Conservation (phyloP, 345 rosid species). For the Gossypium sturtianum region DNA sequence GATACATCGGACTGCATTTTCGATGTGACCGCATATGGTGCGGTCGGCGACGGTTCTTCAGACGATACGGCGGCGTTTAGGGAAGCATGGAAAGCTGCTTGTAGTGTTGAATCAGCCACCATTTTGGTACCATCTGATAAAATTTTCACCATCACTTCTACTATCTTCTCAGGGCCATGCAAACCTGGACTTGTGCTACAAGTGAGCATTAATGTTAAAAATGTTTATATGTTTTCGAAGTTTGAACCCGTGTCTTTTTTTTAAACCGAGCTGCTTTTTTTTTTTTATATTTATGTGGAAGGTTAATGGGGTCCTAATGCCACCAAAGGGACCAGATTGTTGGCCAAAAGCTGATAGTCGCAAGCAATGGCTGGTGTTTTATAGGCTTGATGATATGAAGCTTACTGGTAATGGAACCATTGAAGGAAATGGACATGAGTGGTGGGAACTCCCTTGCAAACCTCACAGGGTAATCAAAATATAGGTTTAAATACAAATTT, state of each 20-base stretch:
- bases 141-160: not conserved
- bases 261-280: no score
- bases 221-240: not conserved
- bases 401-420: slow-evolving; percentile 77
- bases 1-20: not conserved
- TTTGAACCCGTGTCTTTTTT: no score
- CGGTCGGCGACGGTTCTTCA: not conserved
- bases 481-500: no score
- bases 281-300: slow-evolving; percentile 1
- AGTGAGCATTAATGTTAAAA: not conserved
- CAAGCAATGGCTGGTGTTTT: slow-evolving; percentile 90
- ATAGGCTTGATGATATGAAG: slow-evolving; percentile 55
- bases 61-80: not conserved
- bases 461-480: slow-evolving; percentile 64
- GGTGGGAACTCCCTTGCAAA: slow-evolving; percentile 99
- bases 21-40: not conserved
- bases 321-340: slow-evolving; percentile 83
- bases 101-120: not conserved
- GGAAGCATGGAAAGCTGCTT: not conserved
- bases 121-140: not conserved
- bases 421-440: slow-evolving; percentile 90
- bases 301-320: slow-evolving; percentile 81
- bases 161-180: not conserved
- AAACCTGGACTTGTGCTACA: not conserved
- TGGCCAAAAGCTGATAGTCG: slow-evolving; percentile 78